Evolutionary conservation across 2,329 filamentous ascomycete species (phyloP).

Genomic region (Paraconiothyrium brasiliense): DNA sequence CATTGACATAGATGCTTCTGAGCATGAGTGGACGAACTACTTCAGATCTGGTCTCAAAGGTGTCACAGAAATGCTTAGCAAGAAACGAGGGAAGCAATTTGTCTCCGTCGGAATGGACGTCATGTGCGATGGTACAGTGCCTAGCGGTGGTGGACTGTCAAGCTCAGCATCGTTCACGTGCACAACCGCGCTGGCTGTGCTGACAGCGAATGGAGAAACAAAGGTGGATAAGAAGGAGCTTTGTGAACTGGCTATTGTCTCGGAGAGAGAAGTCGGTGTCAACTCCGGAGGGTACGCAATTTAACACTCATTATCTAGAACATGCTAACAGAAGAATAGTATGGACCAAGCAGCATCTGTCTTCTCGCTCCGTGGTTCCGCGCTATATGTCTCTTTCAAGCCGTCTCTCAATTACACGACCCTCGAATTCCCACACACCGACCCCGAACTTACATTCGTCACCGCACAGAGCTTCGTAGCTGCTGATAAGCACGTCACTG

Average conservation of each 20-base stretch:
- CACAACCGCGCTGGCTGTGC: slow-evolving; percentile 85
- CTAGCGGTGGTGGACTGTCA: slow-evolving; percentile 88
- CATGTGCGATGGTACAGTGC: slow-evolving; percentile 89
- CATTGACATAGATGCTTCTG: slow-evolving; percentile 78
- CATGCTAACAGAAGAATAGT: slow-evolving; percentile 57
- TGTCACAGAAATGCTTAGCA: slow-evolving; percentile 77
- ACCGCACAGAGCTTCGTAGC: slow-evolving; percentile 94
- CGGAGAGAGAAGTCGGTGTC: slow-evolving; percentile 91
- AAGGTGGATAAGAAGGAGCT: slow-evolving; percentile 89
- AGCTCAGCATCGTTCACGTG: slow-evolving; percentile 95
- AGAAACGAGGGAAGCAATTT: slow-evolving; percentile 71
- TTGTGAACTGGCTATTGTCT: slow-evolving; percentile 92
- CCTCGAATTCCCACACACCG: slow-evolving; percentile 81
- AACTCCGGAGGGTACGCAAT: slow-evolving; percentile 85
- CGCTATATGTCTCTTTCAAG: slow-evolving; percentile 89
- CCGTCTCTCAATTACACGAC: slow-evolving; percentile 79
- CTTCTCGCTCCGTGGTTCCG: slow-evolving; percentile 85
- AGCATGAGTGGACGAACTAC: slow-evolving; percentile 97
- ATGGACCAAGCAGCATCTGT: slow-evolving; percentile 99
- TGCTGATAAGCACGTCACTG: slow-evolving; percentile 94
- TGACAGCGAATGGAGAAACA: slow-evolving; percentile 82
- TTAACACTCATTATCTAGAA: neutral
- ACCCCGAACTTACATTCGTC: slow-evolving; percentile 87
- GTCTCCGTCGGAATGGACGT: slow-evolving; percentile 82
- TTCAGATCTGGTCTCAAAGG: slow-evolving; percentile 92